A percentile compares a stretch with the other conserved stretches of the same genome.
phyloP scores from a whole-genome alignment of 495 filamentous ascomycete genomes.

The Bryoglossum gracile region DNA sequence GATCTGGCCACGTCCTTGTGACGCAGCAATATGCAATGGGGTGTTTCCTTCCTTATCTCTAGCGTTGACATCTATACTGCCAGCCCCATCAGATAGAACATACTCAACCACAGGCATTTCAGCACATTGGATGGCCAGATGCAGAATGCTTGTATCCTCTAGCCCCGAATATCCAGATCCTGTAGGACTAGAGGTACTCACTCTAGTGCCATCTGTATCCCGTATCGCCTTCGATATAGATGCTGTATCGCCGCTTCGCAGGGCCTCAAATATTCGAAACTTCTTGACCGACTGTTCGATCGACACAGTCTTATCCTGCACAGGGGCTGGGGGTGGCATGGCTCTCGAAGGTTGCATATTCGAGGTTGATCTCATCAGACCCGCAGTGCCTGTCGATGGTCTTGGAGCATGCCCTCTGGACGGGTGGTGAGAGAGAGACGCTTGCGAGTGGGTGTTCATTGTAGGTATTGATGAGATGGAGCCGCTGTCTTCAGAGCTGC shows the following conservation, averaged over 20 bases:
- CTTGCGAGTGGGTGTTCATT: constrained; percentile 28
- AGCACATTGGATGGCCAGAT: constrained; percentile 95
- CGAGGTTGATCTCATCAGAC: constrained; percentile 24
- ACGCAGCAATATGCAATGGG: constrained; percentile 79
- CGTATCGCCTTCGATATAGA: constrained; percentile 85
- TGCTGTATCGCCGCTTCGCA: constrained; percentile 82
- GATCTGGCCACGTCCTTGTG: constrained; percentile 68
- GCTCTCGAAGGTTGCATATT: constrained; percentile 16
- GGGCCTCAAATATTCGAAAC: constrained; percentile 87
- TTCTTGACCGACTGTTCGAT: constrained; percentile 92
- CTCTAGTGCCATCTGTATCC: constrained; percentile 47
- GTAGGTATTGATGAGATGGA: constrained; percentile 26
- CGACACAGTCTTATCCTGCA: constrained; percentile 36
- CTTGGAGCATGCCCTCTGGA: constrained; percentile 33
- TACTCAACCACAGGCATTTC: constrained; percentile 95
- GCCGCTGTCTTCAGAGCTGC: constrained; percentile 28
- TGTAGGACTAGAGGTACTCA: constrained; percentile 46
- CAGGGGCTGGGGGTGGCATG: constrained; percentile 5
- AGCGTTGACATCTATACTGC: constrained; percentile 73
- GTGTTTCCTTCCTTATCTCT: constrained; percentile 91
- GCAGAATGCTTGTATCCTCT: constrained; percentile 81
- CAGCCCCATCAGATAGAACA: constrained; percentile 64
- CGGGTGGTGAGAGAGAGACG: constrained; percentile 30
- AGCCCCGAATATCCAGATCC: constrained; percentile 38
- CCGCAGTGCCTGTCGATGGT: constrained; percentile 31